Conservation (phyloP, 2,329 filamentous ascomycete genomes). For the Trichoderma aggressivum region DNA sequence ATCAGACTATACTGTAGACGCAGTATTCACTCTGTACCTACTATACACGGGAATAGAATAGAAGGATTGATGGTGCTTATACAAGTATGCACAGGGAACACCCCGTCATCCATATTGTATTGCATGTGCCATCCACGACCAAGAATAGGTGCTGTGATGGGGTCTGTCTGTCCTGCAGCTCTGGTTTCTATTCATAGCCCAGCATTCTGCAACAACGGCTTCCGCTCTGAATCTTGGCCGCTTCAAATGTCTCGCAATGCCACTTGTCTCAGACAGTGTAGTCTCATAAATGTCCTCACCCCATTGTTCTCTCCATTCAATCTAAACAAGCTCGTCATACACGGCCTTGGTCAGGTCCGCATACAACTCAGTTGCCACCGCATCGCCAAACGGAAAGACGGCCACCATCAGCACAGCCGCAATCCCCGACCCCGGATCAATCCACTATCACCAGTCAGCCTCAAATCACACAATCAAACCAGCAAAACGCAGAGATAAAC, state of each 20-base stretch:
- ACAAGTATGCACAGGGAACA: too few relatives aligned
- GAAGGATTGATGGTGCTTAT: background rate
- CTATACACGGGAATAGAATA: background rate
- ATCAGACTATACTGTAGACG: background rate
- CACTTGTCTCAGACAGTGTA: background rate
- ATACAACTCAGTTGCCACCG: constrained; percentile 34
- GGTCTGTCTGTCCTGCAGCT: background rate
- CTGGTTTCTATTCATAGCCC: background rate
- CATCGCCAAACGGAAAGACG: constrained; percentile 38
- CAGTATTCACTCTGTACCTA: background rate
- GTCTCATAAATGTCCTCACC: background rate
- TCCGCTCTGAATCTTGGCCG: background rate
- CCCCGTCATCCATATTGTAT: background rate
- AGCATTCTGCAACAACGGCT: background rate
- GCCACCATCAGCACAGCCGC: constrained; percentile 39
- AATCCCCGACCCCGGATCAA: constrained; percentile 38
- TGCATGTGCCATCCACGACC: background rate
- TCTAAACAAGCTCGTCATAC: constrained; percentile 30
- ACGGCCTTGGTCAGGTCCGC: constrained; percentile 40
- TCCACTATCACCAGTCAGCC: constrained; percentile 30
- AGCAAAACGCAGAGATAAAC: background rate
- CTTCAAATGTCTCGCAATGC: background rate
- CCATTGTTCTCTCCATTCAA: background rate
- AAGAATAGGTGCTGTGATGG: background rate
- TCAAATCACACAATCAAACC: background rate